Conservation (phyloP, 768 basidiomycete species). For the Auricularia cornea region DNA sequence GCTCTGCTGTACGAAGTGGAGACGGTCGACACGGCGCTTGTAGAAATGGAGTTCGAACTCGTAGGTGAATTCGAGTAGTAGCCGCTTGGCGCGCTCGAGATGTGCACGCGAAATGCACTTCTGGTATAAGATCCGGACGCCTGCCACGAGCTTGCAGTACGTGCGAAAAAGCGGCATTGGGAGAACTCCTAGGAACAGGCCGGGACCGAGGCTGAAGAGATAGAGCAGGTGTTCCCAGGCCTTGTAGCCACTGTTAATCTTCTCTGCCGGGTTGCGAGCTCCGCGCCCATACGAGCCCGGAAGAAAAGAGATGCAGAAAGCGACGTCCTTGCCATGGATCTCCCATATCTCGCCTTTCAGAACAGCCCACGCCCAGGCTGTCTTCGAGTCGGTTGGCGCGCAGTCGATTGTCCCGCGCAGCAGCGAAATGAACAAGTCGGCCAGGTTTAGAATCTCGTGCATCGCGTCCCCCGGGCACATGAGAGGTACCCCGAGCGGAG, state of each 20-base stretch:
- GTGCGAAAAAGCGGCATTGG: constrained; percentile 2
- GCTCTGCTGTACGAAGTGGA: constrained; percentile 29
- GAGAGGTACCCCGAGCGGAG: constrained; percentile 14
- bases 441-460: constrained; percentile 23
- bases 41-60: constrained; percentile 32
- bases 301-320: not conserved
- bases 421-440: constrained; percentile 6
- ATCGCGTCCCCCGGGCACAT: constrained; percentile 24
- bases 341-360: constrained; percentile 25
- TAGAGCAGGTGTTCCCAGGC: constrained; percentile 28
- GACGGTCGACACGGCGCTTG: constrained; percentile 11
- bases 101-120: constrained; percentile 9
- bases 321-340: constrained; percentile 27
- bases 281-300: constrained; percentile 20
- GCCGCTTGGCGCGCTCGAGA: constrained; percentile 16
- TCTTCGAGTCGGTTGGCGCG: not conserved
- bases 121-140: constrained; percentile 21
- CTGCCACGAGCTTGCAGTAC: constrained; percentile 26
- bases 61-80: constrained; percentile 18
- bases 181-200: not conserved
- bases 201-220: constrained; percentile 17
- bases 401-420: constrained; percentile 8
- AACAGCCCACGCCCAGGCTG: constrained; percentile 10
- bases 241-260: constrained; percentile 35
- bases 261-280: too few relatives aligned